Evolutionary conservation across 805 yeast species (phyloP).

Genomic region (Candida ortonii): DNA sequence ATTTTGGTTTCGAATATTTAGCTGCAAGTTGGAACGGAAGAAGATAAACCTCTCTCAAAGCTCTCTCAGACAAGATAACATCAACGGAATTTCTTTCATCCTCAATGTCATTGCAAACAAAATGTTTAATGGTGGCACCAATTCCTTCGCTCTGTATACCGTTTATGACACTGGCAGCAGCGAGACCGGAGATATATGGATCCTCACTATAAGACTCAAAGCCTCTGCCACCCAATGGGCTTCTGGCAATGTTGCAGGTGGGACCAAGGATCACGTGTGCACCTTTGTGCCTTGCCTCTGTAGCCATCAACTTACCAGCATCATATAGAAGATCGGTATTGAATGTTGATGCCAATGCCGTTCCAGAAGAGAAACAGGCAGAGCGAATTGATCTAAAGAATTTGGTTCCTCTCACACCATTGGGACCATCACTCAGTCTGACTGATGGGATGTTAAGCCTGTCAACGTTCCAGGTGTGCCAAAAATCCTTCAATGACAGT

Average conservation of each 20-base stretch:
- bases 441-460: slow-evolving; percentile 37
- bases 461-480: slow-evolving; percentile 39
- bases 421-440: slow-evolving; percentile 45
- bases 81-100: slow-evolving; percentile 50
- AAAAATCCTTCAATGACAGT: slow-evolving; percentile 31
- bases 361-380: slow-evolving; percentile 48
- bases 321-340: slow-evolving; percentile 38
- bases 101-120: slow-evolving; percentile 62
- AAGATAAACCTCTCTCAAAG: slow-evolving; percentile 62
- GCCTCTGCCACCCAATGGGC: slow-evolving; percentile 42
- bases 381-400: slow-evolving; percentile 42
- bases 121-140: slow-evolving; percentile 62
- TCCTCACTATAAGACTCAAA: slow-evolving; percentile 23
- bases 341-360: slow-evolving; percentile 45
- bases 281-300: slow-evolving; percentile 44
- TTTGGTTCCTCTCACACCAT: slow-evolving; percentile 46
- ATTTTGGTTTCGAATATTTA: slow-evolving; percentile 48
- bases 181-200: slow-evolving; percentile 39
- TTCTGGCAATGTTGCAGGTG: slow-evolving; percentile 40
- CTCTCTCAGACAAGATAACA: slow-evolving; percentile 54
- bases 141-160: slow-evolving; percentile 56
- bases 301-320: slow-evolving; percentile 43
- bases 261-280: slow-evolving; percentile 41
- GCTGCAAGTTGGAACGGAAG: slow-evolving; percentile 65
- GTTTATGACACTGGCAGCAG: slow-evolving; percentile 46